A percentile compares a stretch with the other conserved stretches of the same genome.
phyloP scores from a whole-genome alignment of 495 filamentous ascomycete species.

The Penicillium lividum region DNA sequence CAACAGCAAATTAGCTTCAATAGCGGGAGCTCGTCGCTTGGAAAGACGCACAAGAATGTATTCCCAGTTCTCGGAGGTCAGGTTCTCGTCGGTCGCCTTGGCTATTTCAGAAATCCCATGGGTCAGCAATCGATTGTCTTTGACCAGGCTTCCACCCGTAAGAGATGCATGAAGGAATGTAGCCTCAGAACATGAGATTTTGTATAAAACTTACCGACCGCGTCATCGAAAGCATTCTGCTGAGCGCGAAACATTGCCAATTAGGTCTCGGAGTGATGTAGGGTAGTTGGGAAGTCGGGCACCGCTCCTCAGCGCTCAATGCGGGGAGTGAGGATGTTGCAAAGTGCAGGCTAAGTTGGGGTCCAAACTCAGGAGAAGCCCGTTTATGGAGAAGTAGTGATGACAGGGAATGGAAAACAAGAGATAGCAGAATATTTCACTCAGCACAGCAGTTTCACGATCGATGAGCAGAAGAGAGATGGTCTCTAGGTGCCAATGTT shows the following conservation, averaged over 20 bases:
- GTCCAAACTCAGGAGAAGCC: not conserved
- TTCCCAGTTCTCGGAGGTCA: conserved; percentile 98
- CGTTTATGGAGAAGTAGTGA: not conserved
- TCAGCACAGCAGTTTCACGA: not conserved
- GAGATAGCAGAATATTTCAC: not conserved
- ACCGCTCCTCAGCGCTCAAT: conserved; percentile 25
- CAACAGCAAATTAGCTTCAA: conserved; percentile 23
- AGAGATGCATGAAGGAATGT: not conserved
- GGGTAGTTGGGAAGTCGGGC: conserved; percentile 15
- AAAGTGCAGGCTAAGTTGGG: not conserved
- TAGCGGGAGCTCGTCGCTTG: not conserved
- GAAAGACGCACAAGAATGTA: conserved; percentile 74
- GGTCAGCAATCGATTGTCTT: conserved; percentile 23
- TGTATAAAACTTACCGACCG: conserved; percentile 61
- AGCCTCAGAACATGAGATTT: not conserved
- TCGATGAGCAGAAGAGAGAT: conserved; percentile 9
- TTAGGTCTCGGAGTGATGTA: conserved; percentile 11
- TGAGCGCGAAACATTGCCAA: conserved; percentile 73
- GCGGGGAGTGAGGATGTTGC: conserved; percentile 32
- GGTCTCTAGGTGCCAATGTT: conserved; percentile 8
- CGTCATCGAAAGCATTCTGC: conserved; percentile 78
- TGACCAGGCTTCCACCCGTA: not conserved
- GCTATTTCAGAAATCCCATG: conserved; percentile 51
- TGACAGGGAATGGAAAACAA: not conserved
- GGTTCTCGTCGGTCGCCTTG: conserved; percentile 98